phyloP scores from a whole-genome alignment of 306 rosid species.

The Fagus sylvatica region DNA sequence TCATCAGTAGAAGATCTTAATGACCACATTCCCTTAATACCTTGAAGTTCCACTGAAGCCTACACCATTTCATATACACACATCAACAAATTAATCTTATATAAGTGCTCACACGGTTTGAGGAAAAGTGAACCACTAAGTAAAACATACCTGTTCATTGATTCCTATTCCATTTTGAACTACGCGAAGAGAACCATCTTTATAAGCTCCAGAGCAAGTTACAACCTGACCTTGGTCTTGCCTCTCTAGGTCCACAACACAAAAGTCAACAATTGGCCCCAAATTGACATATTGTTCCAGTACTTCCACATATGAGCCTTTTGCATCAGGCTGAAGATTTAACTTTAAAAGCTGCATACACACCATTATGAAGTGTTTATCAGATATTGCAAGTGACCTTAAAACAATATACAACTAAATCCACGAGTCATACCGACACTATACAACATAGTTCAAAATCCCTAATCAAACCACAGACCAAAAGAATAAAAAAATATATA shows the following conservation, averaged over 20 bases:
- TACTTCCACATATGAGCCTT: slow-evolving; percentile 93
- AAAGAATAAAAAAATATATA: neutral
- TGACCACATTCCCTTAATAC: slow-evolving; percentile 99
- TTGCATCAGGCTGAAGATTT: slow-evolving; percentile 77
- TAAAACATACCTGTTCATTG: slow-evolving; percentile 77
- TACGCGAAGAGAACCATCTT: slow-evolving; percentile 98
- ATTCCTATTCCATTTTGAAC: slow-evolving; percentile 95
- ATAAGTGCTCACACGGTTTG: neutral
- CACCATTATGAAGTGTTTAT: slow-evolving; percentile 37
- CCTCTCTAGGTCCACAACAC: slow-evolving; percentile 98
- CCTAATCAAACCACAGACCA: neutral
- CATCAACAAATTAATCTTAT: slow-evolving; percentile 18
- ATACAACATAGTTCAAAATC: too few species aligned
- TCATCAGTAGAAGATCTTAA: slow-evolving; percentile 92
- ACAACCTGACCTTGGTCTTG: slow-evolving; percentile 99
- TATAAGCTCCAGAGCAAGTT: slow-evolving; percentile 98
- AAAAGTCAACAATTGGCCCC: slow-evolving; percentile 97
- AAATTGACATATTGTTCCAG: slow-evolving; percentile 91
- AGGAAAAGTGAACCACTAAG: neutral
- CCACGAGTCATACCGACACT: neutral
- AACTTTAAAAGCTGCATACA: slow-evolving; percentile 85
- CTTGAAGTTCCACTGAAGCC: slow-evolving; percentile 99
- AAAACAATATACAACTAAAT: neutral
- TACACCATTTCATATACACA: slow-evolving; percentile 34
- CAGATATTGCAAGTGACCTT: slow-evolving; percentile 16